A percentile compares a stretch with the other conserved stretches of the same genome.
Conservation (phyloP, 768 basidiomycete genomes). For the Phanerochaete carnosa region DNA sequence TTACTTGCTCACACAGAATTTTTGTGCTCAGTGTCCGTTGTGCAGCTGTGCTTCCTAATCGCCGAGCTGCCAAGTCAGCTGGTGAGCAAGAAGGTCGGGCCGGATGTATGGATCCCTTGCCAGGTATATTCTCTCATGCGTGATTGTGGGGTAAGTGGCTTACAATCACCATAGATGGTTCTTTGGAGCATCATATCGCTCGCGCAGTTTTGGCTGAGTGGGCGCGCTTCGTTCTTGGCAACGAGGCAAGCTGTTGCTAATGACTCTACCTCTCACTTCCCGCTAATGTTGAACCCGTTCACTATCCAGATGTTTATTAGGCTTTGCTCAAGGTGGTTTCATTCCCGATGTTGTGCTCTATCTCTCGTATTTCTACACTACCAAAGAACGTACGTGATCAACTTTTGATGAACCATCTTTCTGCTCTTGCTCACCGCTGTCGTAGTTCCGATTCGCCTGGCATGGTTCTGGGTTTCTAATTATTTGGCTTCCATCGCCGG, state of each 20-base stretch:
- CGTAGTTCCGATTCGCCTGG: conserved; percentile 61
- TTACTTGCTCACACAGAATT: not conserved
- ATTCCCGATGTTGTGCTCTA: conserved; percentile 65
- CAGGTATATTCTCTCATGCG: conserved; percentile 34
- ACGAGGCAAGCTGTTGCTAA: conserved; percentile 34
- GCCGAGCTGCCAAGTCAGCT: conserved; percentile 67
- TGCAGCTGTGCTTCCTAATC: conserved; percentile 25
- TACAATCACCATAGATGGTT: conserved; percentile 36
- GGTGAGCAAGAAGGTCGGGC: conserved; percentile 63
- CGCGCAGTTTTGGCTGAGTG: conserved; percentile 58
- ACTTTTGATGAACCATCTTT: not conserved
- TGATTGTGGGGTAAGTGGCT: not conserved
- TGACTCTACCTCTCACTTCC: not conserved
- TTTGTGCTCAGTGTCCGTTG: too few species aligned
- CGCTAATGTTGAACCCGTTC: not conserved
- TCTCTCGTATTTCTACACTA: conserved; percentile 64
- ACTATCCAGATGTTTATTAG: conserved; percentile 43
- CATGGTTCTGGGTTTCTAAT: conserved; percentile 66
- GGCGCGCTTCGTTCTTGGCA: conserved; percentile 50
- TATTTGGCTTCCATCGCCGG: conserved; percentile 51
- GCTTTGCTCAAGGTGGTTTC: conserved; percentile 63
- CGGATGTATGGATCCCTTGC: conserved; percentile 62
- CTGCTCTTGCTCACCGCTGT: not conserved
- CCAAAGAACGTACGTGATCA: conserved; percentile 42
- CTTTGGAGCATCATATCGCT: conserved; percentile 55